Evolutionary conservation across 345 rosid genomes (phyloP).

Genomic region (Salix viminalis): DNA sequence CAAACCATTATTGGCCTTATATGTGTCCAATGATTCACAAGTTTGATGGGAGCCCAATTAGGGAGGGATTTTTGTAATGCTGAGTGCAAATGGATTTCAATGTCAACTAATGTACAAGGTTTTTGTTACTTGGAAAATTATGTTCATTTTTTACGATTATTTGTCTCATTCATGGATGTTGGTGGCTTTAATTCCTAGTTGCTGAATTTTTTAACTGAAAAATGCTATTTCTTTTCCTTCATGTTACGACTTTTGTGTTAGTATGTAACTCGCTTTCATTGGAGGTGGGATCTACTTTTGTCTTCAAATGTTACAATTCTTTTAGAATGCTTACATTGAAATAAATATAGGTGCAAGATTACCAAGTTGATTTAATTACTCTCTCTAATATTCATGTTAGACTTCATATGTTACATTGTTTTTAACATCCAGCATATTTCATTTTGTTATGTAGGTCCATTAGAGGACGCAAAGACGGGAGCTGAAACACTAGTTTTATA

Average conservation of each 20-base stretch:
- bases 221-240: not conserved
- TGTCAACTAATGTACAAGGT: not conserved
- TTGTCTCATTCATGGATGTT: not conserved
- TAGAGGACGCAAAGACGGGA: slow-evolving; percentile 14
- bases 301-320: not conserved
- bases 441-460: slow-evolving; percentile 12
- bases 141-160: not conserved
- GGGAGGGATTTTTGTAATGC: not conserved
- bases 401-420: not conserved
- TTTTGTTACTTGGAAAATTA: not conserved
- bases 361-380: not conserved
- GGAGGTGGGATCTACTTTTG: not conserved
- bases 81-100: not conserved
- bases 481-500: slow-evolving; percentile 5
- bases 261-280: not conserved
- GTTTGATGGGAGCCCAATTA: not conserved
- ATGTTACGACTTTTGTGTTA: not conserved
- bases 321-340: not conserved
- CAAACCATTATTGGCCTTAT: not conserved
- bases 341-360: not conserved
- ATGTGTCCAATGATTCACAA: not conserved
- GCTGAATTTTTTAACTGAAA: not conserved
- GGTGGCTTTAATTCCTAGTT: not conserved
- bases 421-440: not conserved
- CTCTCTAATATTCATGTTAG: not conserved